Conservation (phyloP, 148 eudicot genomes). For the Cornus florida region DNA sequence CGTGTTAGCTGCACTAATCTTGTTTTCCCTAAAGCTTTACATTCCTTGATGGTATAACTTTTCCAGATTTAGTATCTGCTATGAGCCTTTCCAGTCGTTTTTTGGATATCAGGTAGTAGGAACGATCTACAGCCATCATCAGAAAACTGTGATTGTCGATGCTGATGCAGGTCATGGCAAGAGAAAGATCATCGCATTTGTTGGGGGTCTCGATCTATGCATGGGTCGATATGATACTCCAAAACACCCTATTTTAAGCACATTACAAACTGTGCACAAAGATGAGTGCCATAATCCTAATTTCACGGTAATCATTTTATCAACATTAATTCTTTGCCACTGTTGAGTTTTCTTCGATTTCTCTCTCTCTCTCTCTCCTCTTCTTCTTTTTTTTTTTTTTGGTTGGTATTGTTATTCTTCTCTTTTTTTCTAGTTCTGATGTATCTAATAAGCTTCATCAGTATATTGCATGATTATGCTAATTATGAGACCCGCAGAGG, state of each 20-base stretch:
- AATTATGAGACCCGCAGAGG: background rate
- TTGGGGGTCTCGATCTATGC: constrained; percentile 96
- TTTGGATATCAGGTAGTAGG: constrained; percentile 60
- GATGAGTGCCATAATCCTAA: constrained; percentile 65
- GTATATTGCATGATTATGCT: background rate
- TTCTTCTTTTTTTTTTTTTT: no score
- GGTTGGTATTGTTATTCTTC: background rate
- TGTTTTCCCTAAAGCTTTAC: background rate
- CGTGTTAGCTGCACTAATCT: background rate
- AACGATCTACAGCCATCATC: constrained; percentile 93
- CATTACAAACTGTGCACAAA: constrained; percentile 66
- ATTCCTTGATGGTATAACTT: background rate
- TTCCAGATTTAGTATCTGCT: constrained; percentile 1
- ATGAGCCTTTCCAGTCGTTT: background rate
- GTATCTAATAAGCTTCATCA: background rate
- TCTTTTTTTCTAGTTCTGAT: constrained; percentile 4
- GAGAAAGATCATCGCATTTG: constrained; percentile 82
- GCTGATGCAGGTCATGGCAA: constrained; percentile 68
- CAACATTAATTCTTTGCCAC: background rate
- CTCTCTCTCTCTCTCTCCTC: background rate
- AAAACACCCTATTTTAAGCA: constrained; percentile 57
- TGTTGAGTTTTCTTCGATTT: background rate
- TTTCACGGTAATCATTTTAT: constrained; percentile 40
- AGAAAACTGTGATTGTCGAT: constrained; percentile 88
- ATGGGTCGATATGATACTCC: constrained; percentile 93